Conservation (phyloP, 768 basidiomycete genomes). For the Lactarius trivialis region DNA sequence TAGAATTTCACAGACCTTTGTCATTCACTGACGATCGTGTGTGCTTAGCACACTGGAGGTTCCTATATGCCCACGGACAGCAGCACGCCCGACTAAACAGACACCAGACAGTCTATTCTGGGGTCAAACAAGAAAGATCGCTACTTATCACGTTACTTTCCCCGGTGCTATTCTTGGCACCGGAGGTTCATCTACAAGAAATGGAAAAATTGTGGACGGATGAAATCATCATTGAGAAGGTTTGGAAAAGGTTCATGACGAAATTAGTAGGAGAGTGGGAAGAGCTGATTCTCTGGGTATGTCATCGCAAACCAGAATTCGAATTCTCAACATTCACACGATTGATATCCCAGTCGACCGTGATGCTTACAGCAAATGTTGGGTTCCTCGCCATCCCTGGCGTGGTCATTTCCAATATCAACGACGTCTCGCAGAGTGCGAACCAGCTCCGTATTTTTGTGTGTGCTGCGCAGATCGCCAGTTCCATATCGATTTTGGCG, state of each 20-base stretch:
- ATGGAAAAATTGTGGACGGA: background rate
- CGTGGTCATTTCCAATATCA: conserved; percentile 7
- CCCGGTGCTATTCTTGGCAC: background rate
- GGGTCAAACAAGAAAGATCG: background rate
- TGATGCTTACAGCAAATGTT: conserved; percentile 20
- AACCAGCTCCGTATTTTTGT: background rate
- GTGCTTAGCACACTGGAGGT: conserved; percentile 1
- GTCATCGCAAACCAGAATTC: background rate
- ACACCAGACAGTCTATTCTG: background rate
- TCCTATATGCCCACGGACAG: conserved; percentile 1
- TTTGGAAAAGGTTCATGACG: background rate
- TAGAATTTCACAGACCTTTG: background rate
- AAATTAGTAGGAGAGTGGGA: background rate
- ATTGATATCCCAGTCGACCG: conserved; percentile 25
- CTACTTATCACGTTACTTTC: background rate
- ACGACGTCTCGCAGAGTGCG: too few relatives aligned
- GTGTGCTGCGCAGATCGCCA: conserved; percentile 29
- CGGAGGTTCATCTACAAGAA: background rate
- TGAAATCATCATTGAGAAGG: background rate
- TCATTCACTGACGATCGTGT: background rate
- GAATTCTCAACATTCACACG: background rate
- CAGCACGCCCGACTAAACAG: background rate
- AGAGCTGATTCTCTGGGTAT: conserved; percentile 1
- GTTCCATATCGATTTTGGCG: conserved; percentile 41
- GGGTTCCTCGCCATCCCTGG: conserved; percentile 32